Base-by-base conservation (phyloP, 495 filamentous ascomycete genomes). In the Halenospora varia region DNA sequence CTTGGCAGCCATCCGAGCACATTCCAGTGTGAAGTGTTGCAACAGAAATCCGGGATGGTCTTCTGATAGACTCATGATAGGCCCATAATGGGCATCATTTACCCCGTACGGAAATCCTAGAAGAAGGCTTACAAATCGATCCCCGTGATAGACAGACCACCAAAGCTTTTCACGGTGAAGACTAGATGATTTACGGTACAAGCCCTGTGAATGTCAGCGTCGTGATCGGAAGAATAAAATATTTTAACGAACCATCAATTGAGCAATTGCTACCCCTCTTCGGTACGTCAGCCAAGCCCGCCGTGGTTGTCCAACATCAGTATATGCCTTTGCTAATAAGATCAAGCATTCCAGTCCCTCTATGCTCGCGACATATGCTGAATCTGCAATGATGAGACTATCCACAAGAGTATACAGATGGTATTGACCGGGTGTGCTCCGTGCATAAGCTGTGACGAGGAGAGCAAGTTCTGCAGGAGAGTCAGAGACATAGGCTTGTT, bases 41-140 rank as follows among this genome's bases (percentile, higher is more conserved):
- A 48, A 25, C 42, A 18, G 44, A n/a, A 26, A 15, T 29, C 26
- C 46, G 6, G 46, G 45, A 2, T 40, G 2, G 8, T 25, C 35
- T 48, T 6, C 47, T 11, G 23, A 6, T n/a, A 25, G 18, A 39
- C 25, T 13, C 15, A 17, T 10, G 4, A 18, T 39, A 8, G 52
- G 24, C n/a, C 18, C 19, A 26, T 40, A 40, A 22, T 55, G 51
- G 24, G 50, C 52, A 45, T 63, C 61, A 45, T 59, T 55, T 22
- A 63, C 25, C 0, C 50, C 61, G 15, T 55, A 52, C 13, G 61
- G 61, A 11, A 63, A 48, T 1, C 61, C 61, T 0, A 63, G 56
- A 22, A 63, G 56, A 18, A 63, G 20, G 23, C 61, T 63, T 17
- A 51, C 24, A 49, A 63, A 63, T 19, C 61, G 44, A 24, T 63